Evolutionary conservation across 2,329 filamentous ascomycete species (phyloP), one percentile per base, ranked within the genome.

Genomic region (Pseudonectria foliicola): DNA sequence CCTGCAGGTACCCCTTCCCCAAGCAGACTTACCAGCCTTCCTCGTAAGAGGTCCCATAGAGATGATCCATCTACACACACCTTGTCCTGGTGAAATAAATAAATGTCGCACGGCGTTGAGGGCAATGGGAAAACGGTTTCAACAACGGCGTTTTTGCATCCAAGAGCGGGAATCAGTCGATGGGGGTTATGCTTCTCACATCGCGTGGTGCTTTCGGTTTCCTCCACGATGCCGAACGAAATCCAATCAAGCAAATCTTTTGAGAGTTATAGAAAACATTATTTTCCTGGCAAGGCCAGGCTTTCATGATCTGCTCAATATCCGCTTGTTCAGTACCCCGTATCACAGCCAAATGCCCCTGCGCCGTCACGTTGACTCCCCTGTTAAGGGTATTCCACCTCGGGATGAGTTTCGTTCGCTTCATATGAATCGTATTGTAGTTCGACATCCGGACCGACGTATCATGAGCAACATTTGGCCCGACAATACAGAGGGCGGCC

Each of bases 1-100:
- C 35, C 31, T 32, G 13, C 57, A 88, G 84, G 49, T 89, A 79
- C 70, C 85, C 85, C 49, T 84, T 79, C 71, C 84, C 84, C 55
- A 89, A 90, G 74, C 78, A 89, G 65, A 68, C 76, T 48, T 90
- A 87, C 66, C 63, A 72, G 52, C 58, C 71, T 45, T 66, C 66
- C 29, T 54, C 64, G 36, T 62, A 55, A 50, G 47, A 27, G 31
- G 37, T 33, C 25, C 31, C 38, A 30, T 33, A 35, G 44, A 30
- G 44, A 44, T 35, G 46, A 48, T 31, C 45, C 33, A 42, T 52
- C 41, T 52, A n/a, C 53, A 37, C 44, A 49, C 46, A 43, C 33
- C 44, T 46, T 37, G 43, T 34, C 34, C 44, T 21, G 18, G 18
- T 21, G 18, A 36, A 40, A 35, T 41, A 44, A 45, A 43, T 44